These are phyloP conservation scores for Ustilago esculenta DNA, from an alignment of 1,284 basidiomycete species.

Conservation along the genomic window DNA sequence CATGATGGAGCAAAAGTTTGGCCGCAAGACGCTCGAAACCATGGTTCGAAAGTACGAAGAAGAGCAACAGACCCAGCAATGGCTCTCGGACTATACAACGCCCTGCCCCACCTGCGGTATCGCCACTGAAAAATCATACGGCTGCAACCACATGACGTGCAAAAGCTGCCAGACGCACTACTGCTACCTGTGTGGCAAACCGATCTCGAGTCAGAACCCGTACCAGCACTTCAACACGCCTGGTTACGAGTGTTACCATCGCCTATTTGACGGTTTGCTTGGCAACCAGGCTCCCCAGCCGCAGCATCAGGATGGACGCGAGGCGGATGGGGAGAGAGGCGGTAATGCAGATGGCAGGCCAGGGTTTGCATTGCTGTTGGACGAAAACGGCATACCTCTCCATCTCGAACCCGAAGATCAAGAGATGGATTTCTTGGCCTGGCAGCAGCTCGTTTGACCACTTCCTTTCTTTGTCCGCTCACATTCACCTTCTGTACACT, in stretches of 20 bases:
- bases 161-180: conserved; percentile 48
- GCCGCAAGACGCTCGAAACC: conserved; percentile 32
- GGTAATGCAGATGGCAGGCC: conserved; percentile 6
- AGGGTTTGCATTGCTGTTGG: conserved; percentile 22
- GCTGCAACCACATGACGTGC: conserved; percentile 56
- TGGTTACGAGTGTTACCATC: conserved; percentile 33
- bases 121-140: conserved; percentile 46
- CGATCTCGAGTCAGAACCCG: conserved; percentile 36
- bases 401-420: conserved; percentile 27
- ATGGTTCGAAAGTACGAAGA: conserved; percentile 42
- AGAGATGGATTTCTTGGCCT: conserved; percentile 29
- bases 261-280: conserved; percentile 37
- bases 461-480: no score
- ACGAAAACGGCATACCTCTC: conserved; percentile 32
- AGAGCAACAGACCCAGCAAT: conserved; percentile 40
- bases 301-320: neutral
- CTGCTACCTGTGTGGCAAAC: conserved; percentile 51
- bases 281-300: conserved; percentile 28
- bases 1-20: conserved; percentile 35
- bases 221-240: conserved; percentile 47
- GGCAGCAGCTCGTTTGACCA: conserved; percentile 19
- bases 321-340: neutral
- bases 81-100: conserved; percentile 38
- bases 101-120: conserved; percentile 47
- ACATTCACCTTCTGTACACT: no score